Base-by-base conservation (phyloP, 2,329 filamentous ascomycete species). In the Ascochyta rabiei region DNA sequence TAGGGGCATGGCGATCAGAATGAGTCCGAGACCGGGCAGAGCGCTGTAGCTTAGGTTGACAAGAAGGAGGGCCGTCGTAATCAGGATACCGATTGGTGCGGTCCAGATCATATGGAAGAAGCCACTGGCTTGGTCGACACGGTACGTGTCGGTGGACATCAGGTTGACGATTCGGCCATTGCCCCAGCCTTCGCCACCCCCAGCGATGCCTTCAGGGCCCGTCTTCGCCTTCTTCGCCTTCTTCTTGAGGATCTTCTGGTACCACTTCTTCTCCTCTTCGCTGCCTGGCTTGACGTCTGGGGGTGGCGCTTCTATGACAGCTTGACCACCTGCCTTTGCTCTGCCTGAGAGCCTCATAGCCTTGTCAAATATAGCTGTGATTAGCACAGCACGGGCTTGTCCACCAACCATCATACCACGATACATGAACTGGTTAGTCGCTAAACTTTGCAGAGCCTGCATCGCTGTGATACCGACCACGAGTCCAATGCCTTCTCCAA, bases 141-240 rank as follows among this genome's bases (percentile, higher is more conserved):
- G 91, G 75, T 96, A 96, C 0, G 93, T 96, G 71, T 98, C 93
- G 39, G 95, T 91, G 57, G 91, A 93, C 93, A 98, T 97, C 64
- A 98, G 72, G 63, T 96, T 96, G 70, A 95, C 86, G 47, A 98
- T 91, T 59, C 91, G 86, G 19, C 95, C 95, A 67, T 97, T 98
- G 53, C 88, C 88, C 93, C 93, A 98, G 21, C 93, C 95, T 19
- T 85, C 81, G 2, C 89, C 90, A 66, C 95, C 89, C 4, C 85
- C 86, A 10, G 83, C 76, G 18, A 88, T 77, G 2, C 82, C 84
- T 3, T 79, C 75, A 12, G 78, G 76, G 12, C 70, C 74, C 3
- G 73, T 74, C 43, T 79, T 78, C 24, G 79, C 65, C 38, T 77
- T 57, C 75, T 73, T 71, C 35, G 66, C 53, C 45, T 79, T 76